Base-by-base conservation (phyloP, 2,329 filamentous ascomycete species). In the Akanthomyces muscarius region DNA sequence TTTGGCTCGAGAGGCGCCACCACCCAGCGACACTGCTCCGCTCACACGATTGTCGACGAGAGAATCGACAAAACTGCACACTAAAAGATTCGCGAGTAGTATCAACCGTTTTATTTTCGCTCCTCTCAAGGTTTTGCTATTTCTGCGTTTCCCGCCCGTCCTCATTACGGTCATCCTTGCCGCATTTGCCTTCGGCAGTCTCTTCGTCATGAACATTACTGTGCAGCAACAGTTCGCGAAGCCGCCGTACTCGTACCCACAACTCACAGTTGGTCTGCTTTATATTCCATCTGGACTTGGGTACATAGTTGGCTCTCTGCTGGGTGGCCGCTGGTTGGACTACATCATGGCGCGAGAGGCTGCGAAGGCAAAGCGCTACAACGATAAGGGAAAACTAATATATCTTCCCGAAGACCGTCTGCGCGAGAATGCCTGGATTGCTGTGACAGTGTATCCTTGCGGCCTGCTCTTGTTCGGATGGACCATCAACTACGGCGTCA, bases 341-440 rank as follows among this genome's bases (percentile, higher is more conserved):
- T 76, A 75, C 21, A 94, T 95, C 74, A 95, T 95, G 91, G 81
- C 84, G 38, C 84, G 89, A 23, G 88, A 91, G 73, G 91, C 91
- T 0, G 78, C 77, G n/a, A 87, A 82, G 66, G 89, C 89, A 0
- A 85, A 85, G 14, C 80, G 90, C 28, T 89, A 88, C 69, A 89
- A 91, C 67, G 82, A 81, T 42, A 75, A 84, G 44, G 90, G 90
- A 16, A 83, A 82, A 64, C 78, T 91, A 23, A 77, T 91, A 11
- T 89, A 86, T 70, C 79, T 86, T 2, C 91, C 91, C 0, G 91
- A 95, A 75, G 91, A 96, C 73, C 84, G 91, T 14, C 90, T 95
- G 85, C 81, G 87, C 50, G 89, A 94, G 71, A 95, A 96, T 71
- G 89, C 89, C 3, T 94, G 88, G 88, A 74, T 93, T 0, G 89